Evolutionary conservation across 441 rosid genomes (phyloP), one percentile per base, ranked within the genome.

Genomic region (Adansonia madagascariensis): DNA sequence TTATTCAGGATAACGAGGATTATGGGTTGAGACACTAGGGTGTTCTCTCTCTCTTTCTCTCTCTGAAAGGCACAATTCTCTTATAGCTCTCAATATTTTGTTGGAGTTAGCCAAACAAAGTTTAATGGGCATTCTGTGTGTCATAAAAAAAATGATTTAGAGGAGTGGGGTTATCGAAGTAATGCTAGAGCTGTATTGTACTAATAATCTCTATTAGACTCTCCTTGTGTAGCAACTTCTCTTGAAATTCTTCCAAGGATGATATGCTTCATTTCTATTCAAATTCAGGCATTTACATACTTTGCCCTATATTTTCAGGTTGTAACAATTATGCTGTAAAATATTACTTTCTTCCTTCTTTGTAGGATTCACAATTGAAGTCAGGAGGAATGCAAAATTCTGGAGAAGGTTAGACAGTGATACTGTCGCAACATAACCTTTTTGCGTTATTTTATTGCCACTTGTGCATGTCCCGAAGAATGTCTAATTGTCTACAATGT

Each of bases 311-410:
- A 27, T 69, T 78, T 6, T 10, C 52, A 6, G 73, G 74, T 74
- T 14, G 41, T 35, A 35, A 41, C 64, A 14, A 56, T 75, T 71
- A 47, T 78, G 47, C 15, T 71, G 50, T 69, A 56, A 31, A 24
- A 61, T 49, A 14, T 73, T 74, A 31, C 67, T 82, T 60, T 73
- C 50, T 18, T 78, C 81, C 75, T 75, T 76, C 73, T 81, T 75
- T 88, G 80, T 84, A 96, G 98, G 99, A 87, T 79, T 92, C 94
- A 14, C 92, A 90, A 77, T 49, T 80, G 79, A 90, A 88, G 86
- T 86, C 99, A 75, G 97, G 93, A 79, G 89, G 91, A 75, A 77
- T 91, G 81, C 92, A 87, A 84, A 91, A 90, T 75, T 86, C 91
- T 80, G 74, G 84, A 53, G 91, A 90, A 87, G 98, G 97, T 92